phyloP scores from a whole-genome alignment of 257 asterid species.

The Petunia secreta region DNA sequence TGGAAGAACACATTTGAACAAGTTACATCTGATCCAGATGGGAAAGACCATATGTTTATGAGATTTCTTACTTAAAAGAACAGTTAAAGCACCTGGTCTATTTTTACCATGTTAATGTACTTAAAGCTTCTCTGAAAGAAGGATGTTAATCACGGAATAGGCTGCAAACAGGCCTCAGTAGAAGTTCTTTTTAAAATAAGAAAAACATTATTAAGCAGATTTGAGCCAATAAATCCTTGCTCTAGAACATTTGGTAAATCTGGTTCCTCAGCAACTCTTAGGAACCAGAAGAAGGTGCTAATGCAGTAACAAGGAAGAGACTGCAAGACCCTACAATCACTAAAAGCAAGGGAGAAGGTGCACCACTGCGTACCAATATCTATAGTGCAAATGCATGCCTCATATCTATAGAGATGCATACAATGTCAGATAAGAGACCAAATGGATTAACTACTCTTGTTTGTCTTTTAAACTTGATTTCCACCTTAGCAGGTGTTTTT shows the following conservation, averaged over 20 bases:
- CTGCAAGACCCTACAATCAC: neutral
- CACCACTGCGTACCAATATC: neutral
- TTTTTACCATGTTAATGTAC: constrained; percentile 13
- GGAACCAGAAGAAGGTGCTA: neutral
- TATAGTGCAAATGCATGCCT: neutral
- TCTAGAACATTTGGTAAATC: neutral
- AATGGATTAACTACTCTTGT: neutral
- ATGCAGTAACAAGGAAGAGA: constrained; percentile 11
- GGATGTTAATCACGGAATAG: neutral
- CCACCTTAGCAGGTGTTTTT: neutral
- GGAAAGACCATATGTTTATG: neutral
- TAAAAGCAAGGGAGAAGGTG: constrained; percentile 10
- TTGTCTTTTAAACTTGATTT: neutral
- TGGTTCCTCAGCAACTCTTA: neutral
- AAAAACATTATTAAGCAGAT: neutral
- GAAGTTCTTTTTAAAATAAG: neutral
- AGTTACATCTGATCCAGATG: neutral
- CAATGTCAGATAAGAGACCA: neutral
- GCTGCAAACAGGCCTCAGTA: neutral
- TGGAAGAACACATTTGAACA: constrained; percentile 16
- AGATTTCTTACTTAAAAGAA: neutral
- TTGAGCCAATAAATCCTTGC: neutral
- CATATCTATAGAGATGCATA: neutral
- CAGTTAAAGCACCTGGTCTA: neutral
- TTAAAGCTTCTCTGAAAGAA: neutral